Conservation (phyloP, 1,284 basidiomycete genomes). For the Trichosporon asahii region DNA sequence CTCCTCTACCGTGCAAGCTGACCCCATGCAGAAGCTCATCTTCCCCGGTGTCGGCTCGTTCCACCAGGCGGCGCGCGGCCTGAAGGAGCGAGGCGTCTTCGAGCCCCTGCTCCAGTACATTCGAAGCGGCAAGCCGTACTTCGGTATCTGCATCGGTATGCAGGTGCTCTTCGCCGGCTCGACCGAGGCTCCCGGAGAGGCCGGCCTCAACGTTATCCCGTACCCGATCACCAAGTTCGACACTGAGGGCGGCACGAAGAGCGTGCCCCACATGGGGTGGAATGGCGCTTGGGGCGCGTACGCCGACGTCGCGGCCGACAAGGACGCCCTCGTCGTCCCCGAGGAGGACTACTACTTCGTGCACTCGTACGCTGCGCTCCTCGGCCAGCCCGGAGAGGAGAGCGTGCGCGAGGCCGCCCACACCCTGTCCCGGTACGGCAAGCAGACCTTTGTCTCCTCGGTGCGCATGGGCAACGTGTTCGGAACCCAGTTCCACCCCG, state of each 20-base stretch:
- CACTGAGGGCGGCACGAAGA: conserved; percentile 57
- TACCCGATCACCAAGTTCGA: conserved; percentile 51
- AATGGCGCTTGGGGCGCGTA: conserved; percentile 60
- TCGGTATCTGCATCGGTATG: conserved; percentile 98
- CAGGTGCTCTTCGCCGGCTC: conserved; percentile 89
- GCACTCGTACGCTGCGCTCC: conserved; percentile 78
- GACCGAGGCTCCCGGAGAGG: conserved; percentile 59
- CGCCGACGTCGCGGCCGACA: conserved; percentile 13
- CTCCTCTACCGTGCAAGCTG: neutral
- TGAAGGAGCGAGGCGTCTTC: conserved; percentile 69
- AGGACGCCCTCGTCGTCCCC: conserved; percentile 49
- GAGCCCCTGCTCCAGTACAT: conserved; percentile 82
- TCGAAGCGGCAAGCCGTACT: conserved; percentile 84
- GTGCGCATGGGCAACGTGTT: conserved; percentile 84
- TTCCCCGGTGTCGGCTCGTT: conserved; percentile 99
- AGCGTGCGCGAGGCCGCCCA: conserved; percentile 65
- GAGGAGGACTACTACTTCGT: conserved; percentile 88
- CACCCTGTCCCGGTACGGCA: conserved; percentile 87
- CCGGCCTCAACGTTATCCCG: conserved; percentile 53
- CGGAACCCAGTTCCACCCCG: conserved; percentile 96
- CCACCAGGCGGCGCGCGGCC: conserved; percentile 76
- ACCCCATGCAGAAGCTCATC: conserved; percentile 70
- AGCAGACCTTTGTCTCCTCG: conserved; percentile 84
- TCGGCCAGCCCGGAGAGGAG: conserved; percentile 54
- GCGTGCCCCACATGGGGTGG: conserved; percentile 99